Evolutionary conservation across 345 rosid genomes (phyloP), one percentile per base, ranked within the genome.

Genomic region (Boechera retrofracta): DNA sequence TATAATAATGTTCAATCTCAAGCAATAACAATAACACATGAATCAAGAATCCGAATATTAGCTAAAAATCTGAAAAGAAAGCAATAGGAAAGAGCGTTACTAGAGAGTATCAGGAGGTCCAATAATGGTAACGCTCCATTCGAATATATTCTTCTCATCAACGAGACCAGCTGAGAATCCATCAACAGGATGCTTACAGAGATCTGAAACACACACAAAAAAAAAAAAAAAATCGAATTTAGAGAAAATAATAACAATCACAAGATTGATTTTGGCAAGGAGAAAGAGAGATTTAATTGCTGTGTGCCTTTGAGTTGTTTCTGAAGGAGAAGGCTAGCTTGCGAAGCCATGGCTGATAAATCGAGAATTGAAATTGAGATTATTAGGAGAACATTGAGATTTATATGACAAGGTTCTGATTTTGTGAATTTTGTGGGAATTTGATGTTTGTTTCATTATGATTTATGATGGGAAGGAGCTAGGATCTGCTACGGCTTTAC

Each of bases 151-250:
- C 69, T 51, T 88, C 76, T 94, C 98, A 60, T 94, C 98, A 26
- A 94, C 92, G 86, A 94, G 81, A 38, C 98, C 98, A n/a, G 98
- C 97, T 5, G 98, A 92, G 87, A 92, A 94, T 59, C 98, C 98
- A 82, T 93, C 95, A 42, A 94, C 98, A 2, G 98, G 98, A 69
- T 90, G 79, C 86, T 87, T 92, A 69, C 98, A 94, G 73, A 94
- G 98, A 94, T 94, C 98, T 94, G 92, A 88, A 82, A 10, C 82
- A 16, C n/a, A n/a, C 9, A 74, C 55, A 39, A 32, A 48, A 36
- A 52, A 44, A 32, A 56, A 35, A 74, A 52, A 4, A 16, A 16
- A 16, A 16, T 16, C 11, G 36, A 44, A 36, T 16, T 57, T 5
- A 76, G 38, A 57, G 3, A 48, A 48, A 66, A 29, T 5, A 3